These are phyloP conservation scores for Neurospora cerealis DNA, from an alignment of 495 filamentous ascomycete species.

Conservation along the genomic window DNA sequence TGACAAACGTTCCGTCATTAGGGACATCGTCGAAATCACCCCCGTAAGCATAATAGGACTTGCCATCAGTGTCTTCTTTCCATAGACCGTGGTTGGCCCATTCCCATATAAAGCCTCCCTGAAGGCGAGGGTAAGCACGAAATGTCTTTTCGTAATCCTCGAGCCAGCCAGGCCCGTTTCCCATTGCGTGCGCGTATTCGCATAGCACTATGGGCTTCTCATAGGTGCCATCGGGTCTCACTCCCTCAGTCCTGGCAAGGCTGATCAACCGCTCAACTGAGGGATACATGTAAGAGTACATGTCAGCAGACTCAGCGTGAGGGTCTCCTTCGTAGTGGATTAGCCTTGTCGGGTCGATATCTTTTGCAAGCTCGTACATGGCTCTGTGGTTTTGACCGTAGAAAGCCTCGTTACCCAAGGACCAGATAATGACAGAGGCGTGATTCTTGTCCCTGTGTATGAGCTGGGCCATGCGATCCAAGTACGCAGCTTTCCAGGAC, in stretches of 20 bases:
- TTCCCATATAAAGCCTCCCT: slow-evolving; percentile 66
- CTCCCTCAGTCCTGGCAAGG: slow-evolving; percentile 28
- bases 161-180: slow-evolving; percentile 58
- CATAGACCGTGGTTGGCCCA: slow-evolving; percentile 63
- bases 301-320: slow-evolving; percentile 48
- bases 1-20: slow-evolving; percentile 55
- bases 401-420: slow-evolving; percentile 59
- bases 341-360: slow-evolving; percentile 43
- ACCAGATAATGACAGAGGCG: slow-evolving; percentile 59
- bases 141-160: slow-evolving; percentile 57
- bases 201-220: slow-evolving; percentile 52
- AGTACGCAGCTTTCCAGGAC: slow-evolving; percentile 51
- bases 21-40: slow-evolving; percentile 59
- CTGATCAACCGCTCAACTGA: slow-evolving; percentile 39
- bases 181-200: slow-evolving; percentile 64
- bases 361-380: slow-evolving; percentile 54
- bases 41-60: slow-evolving; percentile 53
- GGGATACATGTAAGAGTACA: slow-evolving; percentile 60
- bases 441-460: slow-evolving; percentile 59
- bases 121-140: slow-evolving; percentile 43
- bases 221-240: slow-evolving; percentile 28
- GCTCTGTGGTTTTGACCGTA: slow-evolving; percentile 53
- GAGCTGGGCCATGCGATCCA: slow-evolving; percentile 55
- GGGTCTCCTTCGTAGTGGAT: slow-evolving; percentile 60
- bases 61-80: slow-evolving; percentile 36